These are phyloP conservation scores for Sergeia podlipaevii DNA, from an alignment of 208 protist species.

Conservation along the genomic window DNA sequence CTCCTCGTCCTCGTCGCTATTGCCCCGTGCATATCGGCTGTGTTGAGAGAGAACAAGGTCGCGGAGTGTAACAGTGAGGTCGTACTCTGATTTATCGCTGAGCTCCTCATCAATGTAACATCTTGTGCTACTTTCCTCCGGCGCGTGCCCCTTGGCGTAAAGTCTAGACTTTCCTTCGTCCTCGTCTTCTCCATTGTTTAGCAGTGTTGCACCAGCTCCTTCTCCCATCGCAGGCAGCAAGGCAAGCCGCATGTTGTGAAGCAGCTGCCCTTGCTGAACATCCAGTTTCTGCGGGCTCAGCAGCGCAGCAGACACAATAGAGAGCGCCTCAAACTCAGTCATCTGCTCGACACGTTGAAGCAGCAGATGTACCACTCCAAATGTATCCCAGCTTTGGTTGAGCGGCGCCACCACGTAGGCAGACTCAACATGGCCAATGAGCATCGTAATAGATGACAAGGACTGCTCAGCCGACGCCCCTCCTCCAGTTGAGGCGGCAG, in stretches of 20 bases:
- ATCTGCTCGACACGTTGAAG: conserved; percentile 19
- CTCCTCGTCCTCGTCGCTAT: too few relatives aligned
- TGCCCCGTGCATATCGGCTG: too few relatives aligned
- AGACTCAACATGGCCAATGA: conserved; percentile 48
- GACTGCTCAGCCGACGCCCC: conserved; percentile 3
- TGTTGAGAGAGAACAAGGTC: background rate
- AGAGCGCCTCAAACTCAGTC: conserved; percentile 16
- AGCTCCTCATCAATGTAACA: too few relatives aligned
- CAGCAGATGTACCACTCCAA: conserved; percentile 50
- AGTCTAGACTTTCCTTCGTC: too few relatives aligned
- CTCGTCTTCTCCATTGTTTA: background rate
- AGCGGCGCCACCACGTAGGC: conserved; percentile 57
- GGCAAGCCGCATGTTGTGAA: conserved; percentile 31
- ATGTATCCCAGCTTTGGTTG: conserved; percentile 65
- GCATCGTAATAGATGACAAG: conserved; percentile 22
- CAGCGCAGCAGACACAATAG: conserved; percentile 47
- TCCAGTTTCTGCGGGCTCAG: conserved; percentile 38
- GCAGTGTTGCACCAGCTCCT: background rate
- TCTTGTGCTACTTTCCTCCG: too few relatives aligned
- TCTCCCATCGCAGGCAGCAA: background rate
- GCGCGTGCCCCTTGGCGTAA: background rate
- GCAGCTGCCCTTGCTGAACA: conserved; percentile 22
- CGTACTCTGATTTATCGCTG: too few relatives aligned
- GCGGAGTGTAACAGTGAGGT: background rate
- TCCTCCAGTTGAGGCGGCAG: background rate